Evolutionary conservation across 306 rosid species (phyloP).

Genomic region (Pterocarpus santalinus): DNA sequence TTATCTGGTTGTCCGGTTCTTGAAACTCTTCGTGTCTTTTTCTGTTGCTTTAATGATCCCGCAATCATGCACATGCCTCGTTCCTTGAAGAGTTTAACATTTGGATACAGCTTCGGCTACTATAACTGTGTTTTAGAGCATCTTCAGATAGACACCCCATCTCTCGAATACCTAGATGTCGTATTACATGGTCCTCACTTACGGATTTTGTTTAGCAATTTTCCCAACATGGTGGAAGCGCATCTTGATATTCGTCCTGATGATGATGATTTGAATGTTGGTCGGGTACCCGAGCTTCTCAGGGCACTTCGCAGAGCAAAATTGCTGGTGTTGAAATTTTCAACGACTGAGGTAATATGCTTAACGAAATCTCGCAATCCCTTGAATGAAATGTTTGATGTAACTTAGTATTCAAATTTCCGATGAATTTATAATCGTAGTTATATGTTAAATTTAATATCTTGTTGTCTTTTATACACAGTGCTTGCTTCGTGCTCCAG

Average conservation of each 20-base stretch:
- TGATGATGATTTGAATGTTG: neutral
- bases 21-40: neutral
- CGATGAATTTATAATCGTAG: neutral
- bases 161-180: neutral
- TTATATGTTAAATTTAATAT: neutral
- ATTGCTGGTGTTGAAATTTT: neutral
- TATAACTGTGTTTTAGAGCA: neutral
- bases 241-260: neutral
- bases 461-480: neutral
- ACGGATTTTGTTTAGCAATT: neutral
- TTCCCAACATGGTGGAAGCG: neutral
- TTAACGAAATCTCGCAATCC: neutral
- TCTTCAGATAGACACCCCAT: neutral
- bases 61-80: neutral
- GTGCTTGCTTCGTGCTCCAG: neutral
- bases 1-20: neutral
- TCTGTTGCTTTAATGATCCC: neutral
- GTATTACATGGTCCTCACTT: fast-evolving
- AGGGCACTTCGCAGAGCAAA: neutral
- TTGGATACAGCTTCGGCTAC: neutral
- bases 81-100: neutral
- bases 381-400: neutral
- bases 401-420: neutral
- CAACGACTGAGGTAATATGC: neutral
- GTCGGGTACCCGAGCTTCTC: neutral